A percentile compares a stretch with the other conserved stretches of the same genome.
Evolutionary conservation across 2,329 filamentous ascomycete species (phyloP).

Genomic region (Colletotrichum sp.): DNA sequence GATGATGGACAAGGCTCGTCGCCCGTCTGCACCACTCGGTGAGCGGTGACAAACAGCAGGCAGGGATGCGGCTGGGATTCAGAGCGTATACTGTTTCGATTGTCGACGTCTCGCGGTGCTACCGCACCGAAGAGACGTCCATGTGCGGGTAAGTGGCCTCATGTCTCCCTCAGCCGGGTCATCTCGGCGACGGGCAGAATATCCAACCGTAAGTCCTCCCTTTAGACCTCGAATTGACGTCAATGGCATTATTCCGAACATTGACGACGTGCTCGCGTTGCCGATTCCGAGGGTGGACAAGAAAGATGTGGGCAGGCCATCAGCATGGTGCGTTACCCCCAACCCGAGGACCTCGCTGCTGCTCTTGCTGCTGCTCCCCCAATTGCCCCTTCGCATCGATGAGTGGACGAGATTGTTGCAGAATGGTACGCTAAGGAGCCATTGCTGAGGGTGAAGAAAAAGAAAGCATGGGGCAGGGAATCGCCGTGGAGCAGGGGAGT

Average conservation of each 20-base stretch:
- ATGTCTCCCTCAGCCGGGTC: neutral
- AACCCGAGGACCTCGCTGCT: neutral
- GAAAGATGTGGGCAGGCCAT: neutral
- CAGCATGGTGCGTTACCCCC: neutral
- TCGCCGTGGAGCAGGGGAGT: neutral
- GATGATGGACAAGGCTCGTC: neutral
- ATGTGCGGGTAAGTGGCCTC: neutral
- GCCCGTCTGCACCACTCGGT: neutral
- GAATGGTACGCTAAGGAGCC: conserved; percentile 14
- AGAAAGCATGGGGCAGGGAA: neutral
- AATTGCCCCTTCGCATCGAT: neutral
- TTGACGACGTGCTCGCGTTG: neutral
- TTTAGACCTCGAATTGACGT: neutral
- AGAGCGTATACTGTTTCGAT: neutral
- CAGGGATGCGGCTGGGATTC: neutral
- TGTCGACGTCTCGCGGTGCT: neutral
- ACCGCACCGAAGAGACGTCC: neutral
- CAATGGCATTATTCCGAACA: neutral
- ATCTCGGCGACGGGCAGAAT: neutral
- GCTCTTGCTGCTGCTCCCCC: neutral
- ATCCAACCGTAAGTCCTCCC: neutral
- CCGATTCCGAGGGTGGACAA: neutral
- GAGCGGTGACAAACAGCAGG: neutral
- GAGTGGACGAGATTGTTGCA: conserved; percentile 13
- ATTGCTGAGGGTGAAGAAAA: neutral